Evolutionary conservation across 371 early-diverging fungal species (phyloP).

Genomic region (Actinomortierella wolfii): DNA sequence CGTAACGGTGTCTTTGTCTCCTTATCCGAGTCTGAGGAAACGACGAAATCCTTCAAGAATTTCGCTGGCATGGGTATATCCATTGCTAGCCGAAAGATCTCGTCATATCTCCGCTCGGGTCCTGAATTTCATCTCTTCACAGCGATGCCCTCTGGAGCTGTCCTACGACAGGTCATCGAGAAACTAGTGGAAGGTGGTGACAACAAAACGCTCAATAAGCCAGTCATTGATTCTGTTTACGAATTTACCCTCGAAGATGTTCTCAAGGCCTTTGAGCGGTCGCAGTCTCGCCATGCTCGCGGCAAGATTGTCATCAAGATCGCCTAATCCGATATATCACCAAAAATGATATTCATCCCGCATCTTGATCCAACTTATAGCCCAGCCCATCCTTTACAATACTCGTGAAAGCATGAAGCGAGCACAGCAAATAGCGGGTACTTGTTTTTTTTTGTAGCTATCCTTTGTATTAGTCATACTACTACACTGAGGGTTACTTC

Average conservation of each 20-base stretch:
- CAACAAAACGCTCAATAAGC: background rate
- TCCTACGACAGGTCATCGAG: constrained; percentile 15
- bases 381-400: no score
- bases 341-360: no score
- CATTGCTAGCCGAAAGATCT: constrained; percentile 12
- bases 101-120: constrained; percentile 14
- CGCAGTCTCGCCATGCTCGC: constrained; percentile 15
- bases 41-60: constrained; percentile 10
- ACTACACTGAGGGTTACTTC: no score
- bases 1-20: constrained; percentile 19
- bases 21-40: constrained; percentile 10
- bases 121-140: constrained; percentile 32
- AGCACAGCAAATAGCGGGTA: no score
- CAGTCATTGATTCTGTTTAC: constrained; percentile 30
- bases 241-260: constrained; percentile 21
- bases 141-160: constrained; percentile 13
- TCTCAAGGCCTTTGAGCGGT: constrained; percentile 23
- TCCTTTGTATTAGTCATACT: no score
- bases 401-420: no score
- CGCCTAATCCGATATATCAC: constrained; percentile 4
- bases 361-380: no score
- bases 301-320: constrained; percentile 40
- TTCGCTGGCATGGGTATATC: constrained; percentile 4
- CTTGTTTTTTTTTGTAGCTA: no score
- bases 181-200: constrained; percentile 14